These are phyloP conservation scores for Dysphania ambrosioides DNA, from an alignment of 148 eudicot genomes.

Conservation along the genomic window DNA sequence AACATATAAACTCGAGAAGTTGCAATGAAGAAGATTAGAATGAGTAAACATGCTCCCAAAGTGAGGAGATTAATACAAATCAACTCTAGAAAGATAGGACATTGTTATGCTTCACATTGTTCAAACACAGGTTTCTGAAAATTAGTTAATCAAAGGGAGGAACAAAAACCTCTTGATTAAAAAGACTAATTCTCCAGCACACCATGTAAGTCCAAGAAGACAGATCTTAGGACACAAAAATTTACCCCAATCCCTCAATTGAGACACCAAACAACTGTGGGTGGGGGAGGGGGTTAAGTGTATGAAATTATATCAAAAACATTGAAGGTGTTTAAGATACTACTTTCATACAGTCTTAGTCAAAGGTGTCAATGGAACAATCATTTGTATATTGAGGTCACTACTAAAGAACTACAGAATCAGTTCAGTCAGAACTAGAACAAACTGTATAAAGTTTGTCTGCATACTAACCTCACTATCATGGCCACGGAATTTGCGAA, in stretches of 20 bases:
- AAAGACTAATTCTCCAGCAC: background rate
- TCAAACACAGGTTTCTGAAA: background rate
- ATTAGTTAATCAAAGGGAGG: background rate
- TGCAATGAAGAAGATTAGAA: background rate
- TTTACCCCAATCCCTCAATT: too few species aligned
- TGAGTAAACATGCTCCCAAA: background rate
- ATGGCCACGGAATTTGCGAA: conserved; percentile 93
- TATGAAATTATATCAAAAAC: too few species aligned
- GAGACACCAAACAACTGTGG: too few species aligned
- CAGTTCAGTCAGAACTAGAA: background rate
- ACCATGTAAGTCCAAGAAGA: too few species aligned
- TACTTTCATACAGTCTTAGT: too few species aligned
- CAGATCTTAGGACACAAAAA: too few species aligned
- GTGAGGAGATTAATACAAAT: background rate
- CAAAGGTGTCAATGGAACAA: too few species aligned
- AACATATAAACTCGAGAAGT: background rate
- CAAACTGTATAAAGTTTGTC: background rate
- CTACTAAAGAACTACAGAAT: background rate
- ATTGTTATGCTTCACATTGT: background rate
- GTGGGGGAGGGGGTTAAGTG: too few species aligned
- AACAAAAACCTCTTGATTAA: background rate
- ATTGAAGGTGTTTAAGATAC: too few species aligned
- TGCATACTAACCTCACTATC: conserved; percentile 74
- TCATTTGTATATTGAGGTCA: too few species aligned
- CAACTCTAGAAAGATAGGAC: background rate